Evolutionary conservation across 2,329 filamentous ascomycete species (phyloP), one percentile per base, ranked within the genome.

Genomic region (Sclerotinia minor): DNA sequence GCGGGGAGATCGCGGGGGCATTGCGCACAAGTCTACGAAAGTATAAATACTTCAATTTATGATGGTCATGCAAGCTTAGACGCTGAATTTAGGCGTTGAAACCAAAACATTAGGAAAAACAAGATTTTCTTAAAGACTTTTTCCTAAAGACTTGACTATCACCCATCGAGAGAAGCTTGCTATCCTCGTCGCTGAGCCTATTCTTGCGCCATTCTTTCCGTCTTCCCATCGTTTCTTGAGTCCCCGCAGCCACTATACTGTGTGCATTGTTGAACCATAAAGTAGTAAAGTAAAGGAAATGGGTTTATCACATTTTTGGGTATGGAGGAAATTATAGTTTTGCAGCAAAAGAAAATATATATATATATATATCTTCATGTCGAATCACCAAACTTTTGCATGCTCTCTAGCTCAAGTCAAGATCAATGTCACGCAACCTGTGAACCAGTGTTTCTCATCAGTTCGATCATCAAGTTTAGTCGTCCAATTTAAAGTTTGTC

Each of bases 401-500:
- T 11, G 5, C 11, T 38, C 15, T n/a, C 7, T 15, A 24, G 13
- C 21, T 24, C 32, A 57, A 38, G 21, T 41, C 6, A 6, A 41
- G 24, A 26, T 57, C 54, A 24, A 58, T 38, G 13, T 21, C 26
- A 44, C 55, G 19, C n/a, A 21, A 21, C 53, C 29, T 44, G 17
- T 17, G 13, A 19, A 21, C n/a, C 9, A 26, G 38, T 44, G 38
- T 4, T 38, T 26, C 44, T 24, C 35, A 2, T 58, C 38, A 41
- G 35, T n/a, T 17, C 44, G 15, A 26, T 5, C n/a, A 19, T 17
- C 19, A 9, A 26, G 15, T 9, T 58, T 24, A 24, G 32, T 19
- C 13, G 41, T 29, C 38, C 38, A 26, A 8, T 32, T 60, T 45
- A 59, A 59, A n/a, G 26, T 47, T 47, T 60, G 57, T 60, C 41